Conservation (phyloP, 1,284 basidiomycete species). For the Cerrena zonata region DNA sequence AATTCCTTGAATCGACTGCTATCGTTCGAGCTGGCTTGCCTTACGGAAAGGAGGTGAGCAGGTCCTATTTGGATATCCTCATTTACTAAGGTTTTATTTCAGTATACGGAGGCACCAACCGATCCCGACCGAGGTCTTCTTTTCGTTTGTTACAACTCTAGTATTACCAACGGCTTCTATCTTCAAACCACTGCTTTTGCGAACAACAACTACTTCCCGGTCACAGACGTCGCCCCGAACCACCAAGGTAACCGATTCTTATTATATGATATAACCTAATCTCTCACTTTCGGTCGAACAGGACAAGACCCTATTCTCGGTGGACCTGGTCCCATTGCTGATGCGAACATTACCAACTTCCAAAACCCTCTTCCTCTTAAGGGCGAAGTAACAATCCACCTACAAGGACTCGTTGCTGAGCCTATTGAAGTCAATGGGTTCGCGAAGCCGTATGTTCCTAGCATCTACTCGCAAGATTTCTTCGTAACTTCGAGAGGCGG, state of each 20-base stretch:
- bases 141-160: slow-evolving; percentile 27
- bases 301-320: slow-evolving; percentile 21
- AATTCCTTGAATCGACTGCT: slow-evolving; percentile 16
- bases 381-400: slow-evolving; percentile 1
- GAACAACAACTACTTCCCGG: slow-evolving; percentile 22
- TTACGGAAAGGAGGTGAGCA: slow-evolving; percentile 27
- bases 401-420: background rate
- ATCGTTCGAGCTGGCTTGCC: slow-evolving; percentile 25
- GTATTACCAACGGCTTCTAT: slow-evolving; percentile 25
- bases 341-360: background rate
- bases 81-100: background rate
- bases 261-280: background rate
- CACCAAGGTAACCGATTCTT: slow-evolving; percentile 12
- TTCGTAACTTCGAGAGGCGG: slow-evolving; percentile 17
- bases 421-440: slow-evolving; percentile 1
- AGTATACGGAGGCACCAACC: background rate
- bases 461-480: slow-evolving; percentile 7
- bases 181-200: slow-evolving; percentile 21
- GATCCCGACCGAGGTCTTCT: slow-evolving; percentile 20
- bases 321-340: slow-evolving; percentile 2
- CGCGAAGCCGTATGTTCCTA: background rate
- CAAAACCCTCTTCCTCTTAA: background rate
- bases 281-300: slow-evolving; percentile 3
- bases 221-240: slow-evolving; percentile 12
- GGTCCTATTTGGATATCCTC: no score